Evolutionary conservation across 768 basidiomycete genomes (phyloP), one percentile per base, ranked within the genome.

Genomic region (Tephrocybe sp.): DNA sequence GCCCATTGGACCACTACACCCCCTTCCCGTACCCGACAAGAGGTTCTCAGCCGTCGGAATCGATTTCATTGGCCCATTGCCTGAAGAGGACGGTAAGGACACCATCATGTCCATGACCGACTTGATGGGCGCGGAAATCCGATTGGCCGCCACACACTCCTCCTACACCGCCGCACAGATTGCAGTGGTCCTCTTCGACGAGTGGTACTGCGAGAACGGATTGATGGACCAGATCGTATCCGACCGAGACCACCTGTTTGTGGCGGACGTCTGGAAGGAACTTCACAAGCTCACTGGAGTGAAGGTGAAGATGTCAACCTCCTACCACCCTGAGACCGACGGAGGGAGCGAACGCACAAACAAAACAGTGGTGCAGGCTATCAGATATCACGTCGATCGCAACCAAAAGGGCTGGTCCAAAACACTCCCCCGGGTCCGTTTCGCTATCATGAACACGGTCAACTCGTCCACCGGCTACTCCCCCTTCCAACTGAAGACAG

Each of bases 261-360:
- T 55, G 0, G 58, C 56, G 0, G n/a, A 42, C 1, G 64, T 75
- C 37, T 76, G 73, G 73, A 49, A 21, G 44, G 55, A 9, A 50
- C 72, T 0, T 50, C 61, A 40, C 39, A 45, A 6, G 50, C 64
- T 0, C 62, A 67, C 2, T 2, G 66, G 70, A 0, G 52, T 68
- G 0, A 57, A 64, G 3, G 46, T 70, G 0, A 61, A 61, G 23
- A 57, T 75, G 53, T 73, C 71, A 0, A 67, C 68, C 0, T 42
- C 69, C 0, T 73, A 64, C 36, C 72, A 76, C 29, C 71, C 69
- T 1, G 59, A 76, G 42, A 73, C 69, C 0, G 67, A 75, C 48
- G 71, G 73, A 0, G 27, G 57, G 0, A 69, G 63, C 19, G 66
- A 76, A 49, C 45, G 59, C 0, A 64, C 61, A 0, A 72, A 73